Conservation (phyloP, 306 rosid species). For the Hippophae gyantsensis region DNA sequence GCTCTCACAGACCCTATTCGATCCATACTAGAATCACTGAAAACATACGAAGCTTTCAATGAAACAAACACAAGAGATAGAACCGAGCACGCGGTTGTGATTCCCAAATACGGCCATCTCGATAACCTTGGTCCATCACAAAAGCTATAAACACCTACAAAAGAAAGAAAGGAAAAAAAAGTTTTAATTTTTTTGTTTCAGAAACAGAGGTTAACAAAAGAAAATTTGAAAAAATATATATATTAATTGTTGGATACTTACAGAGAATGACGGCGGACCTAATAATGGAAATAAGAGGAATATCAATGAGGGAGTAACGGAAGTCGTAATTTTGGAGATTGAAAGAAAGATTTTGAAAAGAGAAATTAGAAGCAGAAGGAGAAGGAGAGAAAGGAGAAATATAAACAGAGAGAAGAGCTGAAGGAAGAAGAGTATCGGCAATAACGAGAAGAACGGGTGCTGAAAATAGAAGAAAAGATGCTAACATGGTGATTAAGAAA, state of each 20-base stretch:
- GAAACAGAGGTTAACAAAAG: neutral
- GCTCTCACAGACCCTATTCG: constrained; percentile 33
- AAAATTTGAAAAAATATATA: too few relatives aligned
- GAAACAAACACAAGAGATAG: constrained; percentile 70
- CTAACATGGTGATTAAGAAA: constrained; percentile 73
- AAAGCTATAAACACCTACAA: constrained; percentile 71
- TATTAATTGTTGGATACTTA: constrained; percentile 25
- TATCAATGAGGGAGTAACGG: constrained; percentile 75
- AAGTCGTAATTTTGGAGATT: constrained; percentile 69
- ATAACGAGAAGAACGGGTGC: constrained; percentile 72
- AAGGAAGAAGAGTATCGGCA: constrained; percentile 69
- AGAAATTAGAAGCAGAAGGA: constrained; percentile 26
- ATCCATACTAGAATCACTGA: constrained; percentile 21
- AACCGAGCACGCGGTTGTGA: constrained; percentile 60
- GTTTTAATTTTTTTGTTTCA: neutral
- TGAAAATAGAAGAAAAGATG: constrained; percentile 66
- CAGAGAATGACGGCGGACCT: constrained; percentile 81
- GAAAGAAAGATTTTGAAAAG: constrained; percentile 44
- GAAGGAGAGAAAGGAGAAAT: constrained; percentile 32
- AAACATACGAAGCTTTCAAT: constrained; percentile 61
- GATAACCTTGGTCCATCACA: constrained; percentile 87
- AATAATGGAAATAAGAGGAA: constrained; percentile 65
- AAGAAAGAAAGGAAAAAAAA: neutral
- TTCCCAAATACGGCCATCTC: constrained; percentile 74
- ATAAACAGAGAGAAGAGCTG: constrained; percentile 57